Evolutionary conservation across 768 basidiomycete genomes (phyloP).

Genomic region (Boletus rubroflammeus): DNA sequence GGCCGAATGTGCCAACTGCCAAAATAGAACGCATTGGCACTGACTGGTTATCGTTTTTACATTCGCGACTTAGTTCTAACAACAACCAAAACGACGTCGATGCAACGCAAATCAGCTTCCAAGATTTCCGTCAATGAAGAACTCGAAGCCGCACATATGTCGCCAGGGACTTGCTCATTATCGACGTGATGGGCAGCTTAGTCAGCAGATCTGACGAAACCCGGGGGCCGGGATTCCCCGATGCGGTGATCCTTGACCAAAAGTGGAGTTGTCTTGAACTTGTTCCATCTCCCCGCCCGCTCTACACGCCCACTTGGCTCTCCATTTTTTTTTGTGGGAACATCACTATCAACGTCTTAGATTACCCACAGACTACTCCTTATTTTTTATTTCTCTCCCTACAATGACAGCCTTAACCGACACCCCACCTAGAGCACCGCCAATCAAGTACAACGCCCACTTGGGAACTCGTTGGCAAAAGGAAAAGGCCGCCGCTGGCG

Average conservation of each 20-base stretch:
- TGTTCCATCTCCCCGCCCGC: constrained; percentile 9
- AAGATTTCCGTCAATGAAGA: not conserved
- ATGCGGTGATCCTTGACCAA: not conserved
- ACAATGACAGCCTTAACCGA: constrained; percentile 35
- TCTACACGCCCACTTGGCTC: not conserved
- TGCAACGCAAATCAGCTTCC: constrained; percentile 11
- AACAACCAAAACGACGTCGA: not conserved
- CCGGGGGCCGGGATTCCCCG: not conserved
- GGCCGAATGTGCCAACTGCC: not conserved
- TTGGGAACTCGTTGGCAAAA: constrained; percentile 83
- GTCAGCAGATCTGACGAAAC: not conserved
- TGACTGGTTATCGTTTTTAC: not conserved
- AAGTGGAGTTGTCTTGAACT: not conserved
- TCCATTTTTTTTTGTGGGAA: not conserved
- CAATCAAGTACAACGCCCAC: constrained; percentile 66
- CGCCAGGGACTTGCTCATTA: not conserved
- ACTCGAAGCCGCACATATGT: not conserved
- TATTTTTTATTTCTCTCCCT: too few species aligned
- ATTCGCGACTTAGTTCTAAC: not conserved
- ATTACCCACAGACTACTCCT: constrained; percentile 13
- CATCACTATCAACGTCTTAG: constrained; percentile 11
- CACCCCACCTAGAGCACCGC: constrained; percentile 66
- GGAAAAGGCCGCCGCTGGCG: constrained; percentile 79
- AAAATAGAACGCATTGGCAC: constrained; percentile 7
- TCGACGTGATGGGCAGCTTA: not conserved